Evolutionary conservation across 2,329 filamentous ascomycete genomes (phyloP).

Genomic region (Colletotrichum sp.): DNA sequence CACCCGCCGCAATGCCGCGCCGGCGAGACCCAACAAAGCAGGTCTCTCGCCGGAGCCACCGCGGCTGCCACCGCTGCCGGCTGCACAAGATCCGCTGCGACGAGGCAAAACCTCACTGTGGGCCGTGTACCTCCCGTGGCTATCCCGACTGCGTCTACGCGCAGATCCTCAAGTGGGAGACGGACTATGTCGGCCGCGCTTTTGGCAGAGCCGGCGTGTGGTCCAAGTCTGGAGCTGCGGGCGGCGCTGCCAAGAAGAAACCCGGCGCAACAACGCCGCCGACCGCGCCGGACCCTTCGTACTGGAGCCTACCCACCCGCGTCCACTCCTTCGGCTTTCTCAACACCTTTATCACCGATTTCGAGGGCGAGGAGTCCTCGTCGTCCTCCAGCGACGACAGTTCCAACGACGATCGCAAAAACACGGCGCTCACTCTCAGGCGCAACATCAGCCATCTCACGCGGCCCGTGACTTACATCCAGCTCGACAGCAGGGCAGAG

Average conservation of each 20-base stretch:
- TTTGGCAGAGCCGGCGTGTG: constrained; percentile 35
- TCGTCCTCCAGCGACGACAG: constrained; percentile 1
- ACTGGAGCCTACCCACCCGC: neutral
- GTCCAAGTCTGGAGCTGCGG: constrained; percentile 23
- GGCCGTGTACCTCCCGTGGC: constrained; percentile 23
- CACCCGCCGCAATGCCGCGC: neutral
- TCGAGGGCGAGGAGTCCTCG: neutral
- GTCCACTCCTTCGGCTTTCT: constrained; percentile 11
- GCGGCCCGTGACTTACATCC: neutral
- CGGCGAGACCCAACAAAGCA: constrained; percentile 15
- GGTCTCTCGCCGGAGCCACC: constrained; percentile 24
- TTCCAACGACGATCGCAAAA: neutral
- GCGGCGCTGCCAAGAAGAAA: neutral
- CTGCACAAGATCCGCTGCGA: constrained; percentile 28
- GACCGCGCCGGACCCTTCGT: neutral
- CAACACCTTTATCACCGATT: constrained; percentile 3
- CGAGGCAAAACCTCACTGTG: constrained; percentile 25
- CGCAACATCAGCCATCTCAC: neutral
- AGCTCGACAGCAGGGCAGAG: constrained; percentile 2
- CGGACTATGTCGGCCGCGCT: constrained; percentile 31
- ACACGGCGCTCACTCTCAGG: neutral
- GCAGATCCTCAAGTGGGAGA: constrained; percentile 31
- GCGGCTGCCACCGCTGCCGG: constrained; percentile 28
- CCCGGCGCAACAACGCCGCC: neutral
- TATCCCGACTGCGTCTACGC: constrained; percentile 22